phyloP scores from a whole-genome alignment of 345 rosid genomes.

The Salix koriyanagi region DNA sequence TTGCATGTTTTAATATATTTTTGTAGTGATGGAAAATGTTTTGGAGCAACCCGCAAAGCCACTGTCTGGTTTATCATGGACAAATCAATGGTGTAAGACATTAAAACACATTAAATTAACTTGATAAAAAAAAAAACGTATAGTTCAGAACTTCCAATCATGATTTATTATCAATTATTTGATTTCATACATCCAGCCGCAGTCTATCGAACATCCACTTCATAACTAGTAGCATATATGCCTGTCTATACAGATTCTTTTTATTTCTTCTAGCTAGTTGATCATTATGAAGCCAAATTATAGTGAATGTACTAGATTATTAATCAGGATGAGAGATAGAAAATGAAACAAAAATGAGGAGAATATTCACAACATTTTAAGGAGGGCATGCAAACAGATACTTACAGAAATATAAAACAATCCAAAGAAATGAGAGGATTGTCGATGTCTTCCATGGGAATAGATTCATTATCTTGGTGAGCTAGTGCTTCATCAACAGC shows the following conservation, averaged over 20 bases:
- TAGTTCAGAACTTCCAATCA: too few species aligned
- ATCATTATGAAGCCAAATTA: neutral
- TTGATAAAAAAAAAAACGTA: too few species aligned
- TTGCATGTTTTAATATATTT: too few species aligned
- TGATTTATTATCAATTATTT: too few species aligned
- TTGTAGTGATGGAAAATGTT: too few species aligned
- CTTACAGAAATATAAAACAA: constrained; percentile 82
- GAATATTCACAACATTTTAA: neutral
- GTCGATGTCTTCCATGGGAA: constrained; percentile 50
- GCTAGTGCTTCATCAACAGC: constrained; percentile 35
- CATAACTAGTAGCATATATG: too few species aligned
- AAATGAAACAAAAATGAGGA: neutral
- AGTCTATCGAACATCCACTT: too few species aligned
- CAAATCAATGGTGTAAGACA: neutral
- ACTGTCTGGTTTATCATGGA: too few species aligned
- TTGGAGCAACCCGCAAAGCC: rapidly evolving
- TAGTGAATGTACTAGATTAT: neutral
- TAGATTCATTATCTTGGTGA: constrained; percentile 24
- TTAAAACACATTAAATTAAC: too few species aligned
- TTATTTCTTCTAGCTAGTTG: neutral
- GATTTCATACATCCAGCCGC: too few species aligned
- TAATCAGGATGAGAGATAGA: too few species aligned
- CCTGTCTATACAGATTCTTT: neutral
- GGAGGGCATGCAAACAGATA: constrained; percentile 2
- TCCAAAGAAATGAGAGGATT: constrained; percentile 85